Evolutionary conservation across 306 rosid species (phyloP).

Genomic region (Aeschynomene evenia): DNA sequence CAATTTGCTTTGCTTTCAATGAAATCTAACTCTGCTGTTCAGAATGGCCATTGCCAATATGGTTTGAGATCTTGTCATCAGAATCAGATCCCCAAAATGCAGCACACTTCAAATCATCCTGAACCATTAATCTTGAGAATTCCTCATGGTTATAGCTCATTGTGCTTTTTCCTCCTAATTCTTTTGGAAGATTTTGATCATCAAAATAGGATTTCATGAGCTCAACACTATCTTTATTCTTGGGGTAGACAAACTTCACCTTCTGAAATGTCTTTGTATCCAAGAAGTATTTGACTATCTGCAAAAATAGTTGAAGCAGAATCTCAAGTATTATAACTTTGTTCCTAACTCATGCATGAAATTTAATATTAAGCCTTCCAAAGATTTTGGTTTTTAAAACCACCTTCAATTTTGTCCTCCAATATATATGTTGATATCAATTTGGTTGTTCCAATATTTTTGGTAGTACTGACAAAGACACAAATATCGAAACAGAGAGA

Average conservation of each 20-base stretch:
- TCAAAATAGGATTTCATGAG: constrained; percentile 79
- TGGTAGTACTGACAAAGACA: no score
- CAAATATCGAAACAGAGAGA: no score
- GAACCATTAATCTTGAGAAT: constrained; percentile 66
- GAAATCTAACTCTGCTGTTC: constrained; percentile 35
- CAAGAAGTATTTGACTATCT: constrained; percentile 87
- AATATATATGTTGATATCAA: no score
- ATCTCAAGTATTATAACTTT: not conserved
- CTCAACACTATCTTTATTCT: constrained; percentile 76
- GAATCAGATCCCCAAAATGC: constrained; percentile 56
- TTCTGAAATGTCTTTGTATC: constrained; percentile 82
- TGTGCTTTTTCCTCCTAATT: constrained; percentile 75
- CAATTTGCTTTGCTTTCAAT: constrained; percentile 13
- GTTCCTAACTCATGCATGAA: not conserved
- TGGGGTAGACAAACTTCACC: constrained; percentile 82
- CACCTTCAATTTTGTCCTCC: no score
- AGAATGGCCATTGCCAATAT: constrained; percentile 41
- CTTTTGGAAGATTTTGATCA: constrained; percentile 78
- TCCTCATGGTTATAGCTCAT: constrained; percentile 70
- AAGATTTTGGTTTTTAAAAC: no score
- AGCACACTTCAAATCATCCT: constrained; percentile 68
- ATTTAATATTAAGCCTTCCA: no score
- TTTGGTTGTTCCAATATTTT: no score
- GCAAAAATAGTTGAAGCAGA: constrained; percentile 34
- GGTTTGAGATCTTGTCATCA: constrained; percentile 43